These are phyloP conservation scores for Saccharomycopsis oosterbeekiorum DNA, from an alignment of 805 yeast genomes.

Conservation along the genomic window DNA sequence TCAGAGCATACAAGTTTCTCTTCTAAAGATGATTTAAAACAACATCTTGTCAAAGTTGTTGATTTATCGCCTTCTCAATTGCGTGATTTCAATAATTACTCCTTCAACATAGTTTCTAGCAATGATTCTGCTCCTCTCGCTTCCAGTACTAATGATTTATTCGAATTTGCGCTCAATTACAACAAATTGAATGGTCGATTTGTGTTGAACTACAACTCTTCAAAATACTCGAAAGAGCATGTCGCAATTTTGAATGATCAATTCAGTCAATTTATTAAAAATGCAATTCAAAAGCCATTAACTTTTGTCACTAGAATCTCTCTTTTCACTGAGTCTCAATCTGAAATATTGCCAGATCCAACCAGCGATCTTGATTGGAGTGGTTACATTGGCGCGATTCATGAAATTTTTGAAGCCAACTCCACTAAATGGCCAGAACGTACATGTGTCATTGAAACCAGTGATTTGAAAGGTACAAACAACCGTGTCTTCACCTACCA, in stretches of 20 bases:
- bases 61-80: constrained; percentile 15
- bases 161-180: constrained; percentile 13
- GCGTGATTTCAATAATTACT: constrained; percentile 17
- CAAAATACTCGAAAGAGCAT: constrained; percentile 63
- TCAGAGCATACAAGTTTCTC: neutral
- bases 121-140: neutral
- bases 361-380: constrained; percentile 81
- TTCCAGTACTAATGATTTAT: neutral
- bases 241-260: constrained; percentile 63
- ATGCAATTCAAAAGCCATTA: constrained; percentile 30
- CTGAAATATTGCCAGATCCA: constrained; percentile 70
- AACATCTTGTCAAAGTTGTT: constrained; percentile 3
- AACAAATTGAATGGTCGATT: constrained; percentile 20
- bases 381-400: constrained; percentile 89
- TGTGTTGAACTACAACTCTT: constrained; percentile 58
- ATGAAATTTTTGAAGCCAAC: constrained; percentile 84
- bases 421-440: constrained; percentile 80
- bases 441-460: constrained; percentile 88
- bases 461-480: constrained; percentile 42
- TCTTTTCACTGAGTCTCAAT: constrained; percentile 61
- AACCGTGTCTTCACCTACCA: constrained; percentile 72
- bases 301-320: constrained; percentile 48
- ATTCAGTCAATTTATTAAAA: constrained; percentile 41
- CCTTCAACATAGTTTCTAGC: constrained; percentile 7
- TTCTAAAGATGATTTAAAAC: neutral